These are phyloP conservation scores for Withania somnifera DNA, from an alignment of 305 asterid species.

Conservation along the genomic window DNA sequence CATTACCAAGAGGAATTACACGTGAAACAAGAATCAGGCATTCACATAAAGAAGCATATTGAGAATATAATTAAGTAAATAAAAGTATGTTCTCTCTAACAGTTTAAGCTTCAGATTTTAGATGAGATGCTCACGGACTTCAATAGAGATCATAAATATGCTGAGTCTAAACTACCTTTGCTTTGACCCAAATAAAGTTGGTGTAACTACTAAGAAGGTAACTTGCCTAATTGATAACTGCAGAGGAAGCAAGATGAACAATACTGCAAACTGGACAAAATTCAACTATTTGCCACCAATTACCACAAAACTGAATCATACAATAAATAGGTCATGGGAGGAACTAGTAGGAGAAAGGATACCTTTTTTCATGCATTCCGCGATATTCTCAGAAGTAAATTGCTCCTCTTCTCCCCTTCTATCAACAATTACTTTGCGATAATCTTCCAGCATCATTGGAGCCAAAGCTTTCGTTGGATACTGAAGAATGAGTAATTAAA, in stretches of 20 bases:
- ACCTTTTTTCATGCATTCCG: conserved; percentile 82
- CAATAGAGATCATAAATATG: not conserved
- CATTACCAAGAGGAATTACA: not conserved
- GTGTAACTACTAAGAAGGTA: not conserved
- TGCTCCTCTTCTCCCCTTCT: conserved; percentile 73
- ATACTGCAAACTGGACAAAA: not conserved
- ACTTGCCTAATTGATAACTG: not conserved
- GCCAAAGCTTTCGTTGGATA: conserved; percentile 95
- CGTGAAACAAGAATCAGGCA: not conserved
- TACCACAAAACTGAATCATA: not conserved
- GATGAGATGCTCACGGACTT: not conserved
- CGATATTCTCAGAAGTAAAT: conserved; percentile 60
- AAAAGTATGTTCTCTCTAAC: not conserved
- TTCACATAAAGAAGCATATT: not conserved
- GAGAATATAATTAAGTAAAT: not conserved
- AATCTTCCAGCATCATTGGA: conserved; percentile 80
- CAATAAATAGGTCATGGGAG: not conserved
- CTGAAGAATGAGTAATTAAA: conserved; percentile 21
- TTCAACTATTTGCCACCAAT: not conserved
- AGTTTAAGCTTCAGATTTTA: not conserved
- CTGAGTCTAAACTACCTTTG: not conserved
- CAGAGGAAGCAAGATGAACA: not conserved
- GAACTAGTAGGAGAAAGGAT: not conserved
- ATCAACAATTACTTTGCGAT: conserved; percentile 73
- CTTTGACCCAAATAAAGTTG: not conserved